Percentiles rank a stretch among this genome's conserved stretches.
Evolutionary conservation across 2,329 filamentous ascomycete genomes (phyloP).

Genomic region (Rutstroemia sp.): DNA sequence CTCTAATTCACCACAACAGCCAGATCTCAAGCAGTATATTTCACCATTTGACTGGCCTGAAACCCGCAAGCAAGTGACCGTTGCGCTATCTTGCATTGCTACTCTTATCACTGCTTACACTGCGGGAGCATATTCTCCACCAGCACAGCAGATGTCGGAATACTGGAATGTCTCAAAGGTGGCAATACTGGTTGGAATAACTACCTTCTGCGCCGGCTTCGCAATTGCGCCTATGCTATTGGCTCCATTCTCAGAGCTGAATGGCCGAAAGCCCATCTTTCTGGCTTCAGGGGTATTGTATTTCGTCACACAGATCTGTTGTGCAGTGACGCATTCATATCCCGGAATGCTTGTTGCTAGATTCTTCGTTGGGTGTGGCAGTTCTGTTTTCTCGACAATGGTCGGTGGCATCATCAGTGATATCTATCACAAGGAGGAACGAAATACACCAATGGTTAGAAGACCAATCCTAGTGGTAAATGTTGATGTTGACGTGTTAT

Average conservation of each 20-base stretch:
- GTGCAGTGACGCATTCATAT: constrained; percentile 61
- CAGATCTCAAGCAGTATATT: constrained; percentile 57
- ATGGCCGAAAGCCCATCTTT: constrained; percentile 79
- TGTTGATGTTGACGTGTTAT: neutral
- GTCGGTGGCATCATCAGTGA: constrained; percentile 89
- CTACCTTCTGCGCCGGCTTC: constrained; percentile 75
- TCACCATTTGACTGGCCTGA: constrained; percentile 70
- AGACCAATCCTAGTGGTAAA: neutral
- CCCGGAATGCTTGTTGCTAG: constrained; percentile 69
- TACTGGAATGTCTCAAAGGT: constrained; percentile 59
- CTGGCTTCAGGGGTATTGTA: constrained; percentile 65
- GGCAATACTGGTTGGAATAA: constrained; percentile 69
- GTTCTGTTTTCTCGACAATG: constrained; percentile 76
- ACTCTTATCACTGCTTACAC: constrained; percentile 74
- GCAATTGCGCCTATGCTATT: constrained; percentile 79
- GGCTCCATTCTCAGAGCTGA: constrained; percentile 81
- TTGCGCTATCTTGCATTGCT: constrained; percentile 67
- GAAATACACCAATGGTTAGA: constrained; percentile 75
- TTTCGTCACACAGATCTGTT: constrained; percentile 62
- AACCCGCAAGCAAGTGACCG: constrained; percentile 60
- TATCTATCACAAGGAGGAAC: constrained; percentile 67
- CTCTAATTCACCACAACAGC: constrained; percentile 40
- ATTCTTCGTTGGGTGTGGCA: constrained; percentile 71
- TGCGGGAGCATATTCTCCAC: constrained; percentile 72
- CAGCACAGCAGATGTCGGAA: constrained; percentile 53